These are phyloP conservation scores for Choiromyces venosus DNA, from an alignment of 495 filamentous ascomycete species.

Conservation along the genomic window DNA sequence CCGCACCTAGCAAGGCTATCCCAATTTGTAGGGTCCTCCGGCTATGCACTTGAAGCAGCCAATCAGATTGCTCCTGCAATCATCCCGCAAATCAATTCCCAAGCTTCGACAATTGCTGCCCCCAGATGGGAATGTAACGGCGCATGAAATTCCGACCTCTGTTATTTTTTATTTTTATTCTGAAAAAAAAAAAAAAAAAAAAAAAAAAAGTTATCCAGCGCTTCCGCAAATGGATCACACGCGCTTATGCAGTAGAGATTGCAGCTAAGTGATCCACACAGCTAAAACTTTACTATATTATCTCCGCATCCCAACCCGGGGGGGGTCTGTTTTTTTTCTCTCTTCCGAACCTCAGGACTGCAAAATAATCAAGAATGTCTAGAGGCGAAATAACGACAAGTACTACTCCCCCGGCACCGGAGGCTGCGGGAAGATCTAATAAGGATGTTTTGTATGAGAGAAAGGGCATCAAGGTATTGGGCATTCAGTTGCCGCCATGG, in stretches of 20 bases:
- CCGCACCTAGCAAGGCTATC: background rate
- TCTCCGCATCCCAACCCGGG: background rate
- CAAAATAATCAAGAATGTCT: background rate
- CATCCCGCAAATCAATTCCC: background rate
- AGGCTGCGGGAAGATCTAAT: background rate
- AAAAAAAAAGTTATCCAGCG: background rate
- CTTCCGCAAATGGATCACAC: slow-evolving; percentile 30
- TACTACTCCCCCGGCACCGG: background rate
- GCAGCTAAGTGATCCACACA: background rate
- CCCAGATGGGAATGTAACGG: background rate
- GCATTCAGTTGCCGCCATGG: slow-evolving; percentile 35
- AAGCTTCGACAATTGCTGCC: background rate
- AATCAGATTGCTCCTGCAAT: background rate
- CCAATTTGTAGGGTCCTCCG: background rate
- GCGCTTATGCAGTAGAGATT: slow-evolving; percentile 7
- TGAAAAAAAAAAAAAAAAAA: too few species aligned
- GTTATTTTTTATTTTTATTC: background rate
- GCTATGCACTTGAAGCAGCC: background rate
- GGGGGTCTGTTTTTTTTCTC: background rate
- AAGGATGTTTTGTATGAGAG: slow-evolving; percentile 6
- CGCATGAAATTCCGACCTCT: background rate
- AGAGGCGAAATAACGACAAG: background rate
- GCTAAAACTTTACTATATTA: background rate
- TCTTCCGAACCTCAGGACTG: background rate
- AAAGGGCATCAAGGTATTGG: slow-evolving; percentile 26